Evolutionary conservation across 1,139 yeast species (phyloP).

Genomic region (Saccharomyces hybrid): DNA sequence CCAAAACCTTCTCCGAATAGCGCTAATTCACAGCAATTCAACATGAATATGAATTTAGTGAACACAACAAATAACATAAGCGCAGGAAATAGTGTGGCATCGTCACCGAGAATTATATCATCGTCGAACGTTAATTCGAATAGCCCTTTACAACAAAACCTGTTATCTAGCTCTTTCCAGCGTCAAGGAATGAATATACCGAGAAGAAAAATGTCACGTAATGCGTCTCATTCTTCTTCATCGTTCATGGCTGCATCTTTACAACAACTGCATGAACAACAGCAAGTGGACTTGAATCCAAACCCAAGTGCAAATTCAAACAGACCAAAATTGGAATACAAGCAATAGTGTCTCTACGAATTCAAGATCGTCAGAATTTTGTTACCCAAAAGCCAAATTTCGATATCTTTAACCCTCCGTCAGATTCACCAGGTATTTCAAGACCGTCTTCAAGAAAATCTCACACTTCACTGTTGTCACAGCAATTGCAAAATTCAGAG

Average conservation of each 20-base stretch:
- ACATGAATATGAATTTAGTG: background rate
- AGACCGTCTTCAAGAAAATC: slow-evolving; percentile 16
- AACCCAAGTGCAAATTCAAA: slow-evolving; percentile 8
- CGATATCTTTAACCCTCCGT: slow-evolving; percentile 19
- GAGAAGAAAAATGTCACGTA: slow-evolving; percentile 26
- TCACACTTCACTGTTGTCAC: slow-evolving; percentile 30
- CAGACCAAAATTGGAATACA: slow-evolving; percentile 6
- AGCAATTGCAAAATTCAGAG: slow-evolving; percentile 25
- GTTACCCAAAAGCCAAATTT: slow-evolving; percentile 17
- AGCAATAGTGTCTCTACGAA: slow-evolving; percentile 9
- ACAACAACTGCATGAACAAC: slow-evolving; percentile 22
- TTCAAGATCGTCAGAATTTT: slow-evolving; percentile 17
- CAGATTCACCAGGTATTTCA: slow-evolving; percentile 12
- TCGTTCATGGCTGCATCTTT: slow-evolving; percentile 26
- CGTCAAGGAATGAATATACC: slow-evolving; percentile 25
- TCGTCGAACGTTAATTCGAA: slow-evolving; percentile 12
- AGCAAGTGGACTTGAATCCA: slow-evolving; percentile 8
- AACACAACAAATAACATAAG: background rate
- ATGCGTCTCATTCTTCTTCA: slow-evolving; percentile 27
- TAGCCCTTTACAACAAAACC: slow-evolving; percentile 20
- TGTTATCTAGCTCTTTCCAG: slow-evolving; percentile 18
- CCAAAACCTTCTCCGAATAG: slow-evolving; percentile 28
- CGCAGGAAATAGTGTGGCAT: slow-evolving; percentile 23
- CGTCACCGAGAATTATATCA: slow-evolving; percentile 24
- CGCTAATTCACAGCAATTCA: slow-evolving; percentile 5